phyloP scores from a whole-genome alignment of 805 yeast genomes.

The Candida andamanensis region DNA sequence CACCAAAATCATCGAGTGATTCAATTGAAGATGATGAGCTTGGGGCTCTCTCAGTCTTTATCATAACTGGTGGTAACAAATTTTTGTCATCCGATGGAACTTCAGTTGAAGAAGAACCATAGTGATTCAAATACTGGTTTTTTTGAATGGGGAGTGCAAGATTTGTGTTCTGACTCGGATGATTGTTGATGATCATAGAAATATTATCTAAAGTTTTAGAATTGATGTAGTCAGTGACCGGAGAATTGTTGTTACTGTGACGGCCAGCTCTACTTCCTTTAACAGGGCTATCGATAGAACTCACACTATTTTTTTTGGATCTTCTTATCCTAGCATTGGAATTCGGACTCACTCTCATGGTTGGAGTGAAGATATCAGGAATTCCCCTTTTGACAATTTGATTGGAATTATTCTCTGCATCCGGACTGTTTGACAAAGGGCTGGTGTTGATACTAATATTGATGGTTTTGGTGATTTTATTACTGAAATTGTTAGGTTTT shows the following conservation, averaged over 20 bases:
- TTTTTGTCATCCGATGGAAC: slow-evolving; percentile 4
- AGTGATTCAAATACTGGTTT: not conserved
- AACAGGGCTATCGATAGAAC: slow-evolving; percentile 9
- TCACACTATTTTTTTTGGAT: slow-evolving; percentile 6
- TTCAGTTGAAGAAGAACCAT: slow-evolving; percentile 12
- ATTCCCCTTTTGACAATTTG: slow-evolving; percentile 35
- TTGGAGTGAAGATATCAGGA: slow-evolving; percentile 40
- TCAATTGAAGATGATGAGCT: not conserved
- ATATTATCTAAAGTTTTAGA: slow-evolving; percentile 31
- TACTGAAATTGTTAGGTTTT: slow-evolving; percentile 32
- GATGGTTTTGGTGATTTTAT: slow-evolving; percentile 35
- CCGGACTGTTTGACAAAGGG: slow-evolving; percentile 30
- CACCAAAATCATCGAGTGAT: slow-evolving; percentile 9
- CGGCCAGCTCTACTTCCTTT: slow-evolving; percentile 1
- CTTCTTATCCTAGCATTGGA: slow-evolving; percentile 3
- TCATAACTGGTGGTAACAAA: slow-evolving; percentile 12
- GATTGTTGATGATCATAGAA: slow-evolving; percentile 21
- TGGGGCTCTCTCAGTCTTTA: slow-evolving; percentile 6
- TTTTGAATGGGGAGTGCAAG: too few species aligned
- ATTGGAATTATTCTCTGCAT: slow-evolving; percentile 36
- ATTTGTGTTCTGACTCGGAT: too few species aligned
- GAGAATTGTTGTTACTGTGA: not conserved
- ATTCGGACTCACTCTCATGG: slow-evolving; percentile 38
- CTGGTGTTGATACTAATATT: slow-evolving; percentile 38
- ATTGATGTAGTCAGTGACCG: slow-evolving; percentile 18